Evolutionary conservation across 345 rosid genomes (phyloP).

Genomic region (Heritiera littoralis): DNA sequence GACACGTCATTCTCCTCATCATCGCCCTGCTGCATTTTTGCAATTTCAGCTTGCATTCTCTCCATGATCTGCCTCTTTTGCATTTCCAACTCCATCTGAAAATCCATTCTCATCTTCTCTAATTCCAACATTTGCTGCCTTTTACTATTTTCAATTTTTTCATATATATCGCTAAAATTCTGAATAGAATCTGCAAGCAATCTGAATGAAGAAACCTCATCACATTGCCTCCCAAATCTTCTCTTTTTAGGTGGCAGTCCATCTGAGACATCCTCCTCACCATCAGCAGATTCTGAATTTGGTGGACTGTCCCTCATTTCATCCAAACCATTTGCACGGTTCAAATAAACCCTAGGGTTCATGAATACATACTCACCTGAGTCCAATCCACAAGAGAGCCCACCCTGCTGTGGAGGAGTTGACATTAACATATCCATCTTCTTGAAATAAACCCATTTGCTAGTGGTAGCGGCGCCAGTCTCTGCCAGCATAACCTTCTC

Average conservation of each 20-base stretch:
- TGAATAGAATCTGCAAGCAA: conserved; percentile 84
- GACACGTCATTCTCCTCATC: conserved; percentile 64
- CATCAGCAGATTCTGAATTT: conserved; percentile 57
- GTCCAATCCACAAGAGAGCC: conserved; percentile 89
- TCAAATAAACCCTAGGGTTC: conserved; percentile 64
- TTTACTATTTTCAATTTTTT: conserved; percentile 84
- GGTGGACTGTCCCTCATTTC: conserved; percentile 93
- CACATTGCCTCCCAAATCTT: conserved; percentile 50
- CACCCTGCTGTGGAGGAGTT: conserved; percentile 64
- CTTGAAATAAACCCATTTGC: conserved; percentile 85
- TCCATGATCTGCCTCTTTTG: conserved; percentile 88
- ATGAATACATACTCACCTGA: conserved; percentile 81
- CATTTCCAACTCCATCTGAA: conserved; percentile 83
- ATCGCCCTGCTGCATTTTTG: conserved; percentile 50
- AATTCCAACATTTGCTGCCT: conserved; percentile 84
- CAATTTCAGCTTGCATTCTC: conserved; percentile 79
- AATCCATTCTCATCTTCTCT: conserved; percentile 95
- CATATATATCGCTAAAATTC: conserved; percentile 79
- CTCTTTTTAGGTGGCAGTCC: conserved; percentile 80
- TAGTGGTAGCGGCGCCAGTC: conserved; percentile 39
- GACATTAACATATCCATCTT: conserved; percentile 82
- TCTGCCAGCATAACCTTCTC: conserved; percentile 62
- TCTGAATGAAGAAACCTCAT: conserved; percentile 60
- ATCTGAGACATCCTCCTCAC: conserved; percentile 62
- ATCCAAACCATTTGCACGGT: conserved; percentile 74